A percentile compares a stretch with the other conserved stretches of the same genome.
Conservation (phyloP, 495 filamentous ascomycete genomes). For the Tuber melanosporum region DNA sequence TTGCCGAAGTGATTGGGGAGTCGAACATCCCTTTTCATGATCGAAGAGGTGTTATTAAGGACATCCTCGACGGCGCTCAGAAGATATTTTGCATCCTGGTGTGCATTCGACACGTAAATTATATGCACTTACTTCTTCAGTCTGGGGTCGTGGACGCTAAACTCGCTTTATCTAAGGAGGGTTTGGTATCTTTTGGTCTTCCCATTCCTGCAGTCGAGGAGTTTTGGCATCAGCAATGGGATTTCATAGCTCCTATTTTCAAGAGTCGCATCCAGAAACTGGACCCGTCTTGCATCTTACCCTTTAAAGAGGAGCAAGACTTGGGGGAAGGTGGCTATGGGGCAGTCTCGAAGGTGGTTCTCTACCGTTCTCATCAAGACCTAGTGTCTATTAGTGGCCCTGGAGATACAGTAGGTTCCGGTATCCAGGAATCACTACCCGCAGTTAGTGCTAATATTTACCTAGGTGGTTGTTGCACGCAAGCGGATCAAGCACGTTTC, state of each 20-base stretch:
- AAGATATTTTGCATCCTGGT: constrained; percentile 12
- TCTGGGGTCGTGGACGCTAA: neutral
- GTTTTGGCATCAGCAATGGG: neutral
- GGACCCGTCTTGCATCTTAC: neutral
- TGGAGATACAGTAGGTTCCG: neutral
- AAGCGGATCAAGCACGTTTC: neutral
- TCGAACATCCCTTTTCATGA: neutral
- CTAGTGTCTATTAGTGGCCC: neutral
- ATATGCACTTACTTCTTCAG: neutral
- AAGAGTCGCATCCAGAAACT: neutral
- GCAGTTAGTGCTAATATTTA: neutral
- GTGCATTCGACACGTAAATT: neutral
- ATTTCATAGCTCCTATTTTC: neutral
- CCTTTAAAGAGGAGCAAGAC: neutral
- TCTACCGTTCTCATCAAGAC: neutral
- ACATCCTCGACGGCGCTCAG: neutral
- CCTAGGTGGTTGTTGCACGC: neutral
- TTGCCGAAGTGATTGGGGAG: neutral
- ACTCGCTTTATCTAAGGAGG: neutral
- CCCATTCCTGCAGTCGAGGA: neutral
- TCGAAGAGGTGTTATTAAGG: neutral
- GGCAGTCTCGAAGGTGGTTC: neutral
- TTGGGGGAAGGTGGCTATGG: neutral
- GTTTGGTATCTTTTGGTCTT: neutral
- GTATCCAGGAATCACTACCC: neutral